phyloP scores from a whole-genome alignment of 2,329 filamentous ascomycete genomes.

The Colletotrichum acutatum region DNA sequence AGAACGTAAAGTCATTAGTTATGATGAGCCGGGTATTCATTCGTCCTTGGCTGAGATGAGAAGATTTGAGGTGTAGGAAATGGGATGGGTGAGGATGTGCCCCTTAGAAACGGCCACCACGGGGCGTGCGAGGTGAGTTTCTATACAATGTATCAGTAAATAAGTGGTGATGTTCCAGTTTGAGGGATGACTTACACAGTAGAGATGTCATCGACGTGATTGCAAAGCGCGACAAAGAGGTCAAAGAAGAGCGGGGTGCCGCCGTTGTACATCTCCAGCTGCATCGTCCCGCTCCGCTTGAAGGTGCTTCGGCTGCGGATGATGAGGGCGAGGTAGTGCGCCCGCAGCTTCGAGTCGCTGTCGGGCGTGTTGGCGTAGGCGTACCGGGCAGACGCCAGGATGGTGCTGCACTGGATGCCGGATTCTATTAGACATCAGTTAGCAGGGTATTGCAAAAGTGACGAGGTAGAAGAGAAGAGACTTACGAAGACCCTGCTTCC shows the following conservation, averaged over 20 bases:
- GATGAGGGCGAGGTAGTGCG: constrained; percentile 92
- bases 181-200: constrained; percentile 59
- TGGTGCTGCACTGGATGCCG: constrained; percentile 85
- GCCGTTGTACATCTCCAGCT: constrained; percentile 91
- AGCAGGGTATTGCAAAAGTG: constrained; percentile 4
- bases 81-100: neutral
- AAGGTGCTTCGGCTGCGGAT: constrained; percentile 89
- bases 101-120: constrained; percentile 51
- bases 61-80: neutral
- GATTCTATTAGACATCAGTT: constrained; percentile 60
- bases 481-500: constrained; percentile 87
- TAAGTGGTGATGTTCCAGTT: neutral
- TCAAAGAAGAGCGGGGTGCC: constrained; percentile 90
- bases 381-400: constrained; percentile 87
- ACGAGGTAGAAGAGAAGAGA: too few species aligned
- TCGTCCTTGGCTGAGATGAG: constrained; percentile 3
- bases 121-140: constrained; percentile 50
- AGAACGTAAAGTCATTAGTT: constrained; percentile 40
- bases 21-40: constrained; percentile 24
- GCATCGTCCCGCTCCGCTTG: constrained; percentile 95
- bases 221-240: constrained; percentile 91
- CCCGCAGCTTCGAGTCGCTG: constrained; percentile 88
- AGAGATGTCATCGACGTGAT: constrained; percentile 82
- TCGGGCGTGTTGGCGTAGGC: constrained; percentile 91
- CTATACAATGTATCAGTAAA: constrained; percentile 35